Conservation (phyloP, 1,139 yeast genomes). For the Hansenula lynferdii region DNA sequence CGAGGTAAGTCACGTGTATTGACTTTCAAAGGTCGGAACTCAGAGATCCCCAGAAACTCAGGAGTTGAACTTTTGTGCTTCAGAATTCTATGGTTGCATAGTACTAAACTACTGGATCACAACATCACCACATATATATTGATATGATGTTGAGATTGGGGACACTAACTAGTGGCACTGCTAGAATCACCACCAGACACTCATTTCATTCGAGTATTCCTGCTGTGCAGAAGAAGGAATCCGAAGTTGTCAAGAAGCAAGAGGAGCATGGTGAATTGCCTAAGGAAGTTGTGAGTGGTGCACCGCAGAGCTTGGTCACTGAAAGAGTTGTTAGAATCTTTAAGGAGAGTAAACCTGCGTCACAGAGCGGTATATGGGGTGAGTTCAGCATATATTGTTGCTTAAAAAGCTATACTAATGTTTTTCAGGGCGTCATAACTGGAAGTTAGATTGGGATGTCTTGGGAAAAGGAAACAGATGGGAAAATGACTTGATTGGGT, state of each 20-base stretch:
- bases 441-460: slow-evolving; percentile 87
- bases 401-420: not conserved
- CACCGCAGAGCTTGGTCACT: slow-evolving; percentile 61
- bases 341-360: slow-evolving; percentile 75
- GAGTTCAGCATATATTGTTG: slow-evolving; percentile 1
- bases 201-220: not conserved
- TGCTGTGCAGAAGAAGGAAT: slow-evolving; percentile 1
- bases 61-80: no score
- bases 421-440: slow-evolving; percentile 37
- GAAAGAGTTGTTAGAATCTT: slow-evolving; percentile 72
- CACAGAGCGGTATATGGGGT: slow-evolving; percentile 59
- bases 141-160: no score
- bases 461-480: slow-evolving; percentile 76
- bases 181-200: not conserved
- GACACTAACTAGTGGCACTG: not conserved
- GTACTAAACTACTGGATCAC: no score
- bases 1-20: no score
- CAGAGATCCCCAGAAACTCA: no score
- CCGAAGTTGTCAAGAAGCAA: slow-evolving; percentile 12
- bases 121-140: no score
- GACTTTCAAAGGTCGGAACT: no score
- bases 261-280: slow-evolving; percentile 27
- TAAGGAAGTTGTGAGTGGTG: slow-evolving; percentile 74
- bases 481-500: slow-evolving; percentile 89
- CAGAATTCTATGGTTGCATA: no score